A percentile compares a stretch with the other conserved stretches of the same genome.
These are phyloP conservation scores for Nicotiana tabacum DNA, from an alignment of 257 asterid species.

Conservation along the genomic window DNA sequence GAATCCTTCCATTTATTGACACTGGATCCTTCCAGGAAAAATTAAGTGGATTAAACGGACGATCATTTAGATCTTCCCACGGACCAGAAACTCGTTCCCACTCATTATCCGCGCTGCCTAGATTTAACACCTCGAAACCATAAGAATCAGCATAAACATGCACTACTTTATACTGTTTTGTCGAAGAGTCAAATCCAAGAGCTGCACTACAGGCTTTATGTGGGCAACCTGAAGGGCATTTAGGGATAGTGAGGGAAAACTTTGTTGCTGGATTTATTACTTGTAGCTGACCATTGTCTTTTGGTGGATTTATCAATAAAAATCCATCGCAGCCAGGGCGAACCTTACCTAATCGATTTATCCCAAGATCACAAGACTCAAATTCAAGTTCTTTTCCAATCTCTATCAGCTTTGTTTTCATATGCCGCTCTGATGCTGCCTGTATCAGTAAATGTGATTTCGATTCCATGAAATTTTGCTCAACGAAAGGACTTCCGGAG, in stretches of 20 bases:
- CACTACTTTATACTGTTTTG: conserved; percentile 14
- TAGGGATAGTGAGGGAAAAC: conserved; percentile 1
- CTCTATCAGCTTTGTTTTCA: not conserved
- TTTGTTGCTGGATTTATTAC: conserved; percentile 9
- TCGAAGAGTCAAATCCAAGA: conserved; percentile 15
- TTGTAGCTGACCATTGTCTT: not conserved
- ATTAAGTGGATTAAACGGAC: not conserved
- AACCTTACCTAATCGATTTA: not conserved
- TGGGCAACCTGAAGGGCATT: not conserved
- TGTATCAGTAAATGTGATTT: conserved; percentile 3
- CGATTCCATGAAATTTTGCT: conserved; percentile 5
- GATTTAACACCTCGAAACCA: conserved; percentile 16
- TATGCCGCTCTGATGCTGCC: not conserved
- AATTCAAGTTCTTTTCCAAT: not conserved
- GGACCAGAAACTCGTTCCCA: conserved; percentile 19
- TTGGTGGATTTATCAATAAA: conserved; percentile 10
- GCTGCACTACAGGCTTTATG: conserved; percentile 14
- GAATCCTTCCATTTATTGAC: not conserved
- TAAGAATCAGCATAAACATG: conserved; percentile 11
- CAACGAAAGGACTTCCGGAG: not conserved
- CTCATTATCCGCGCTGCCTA: not conserved
- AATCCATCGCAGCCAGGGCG: conserved; percentile 21
- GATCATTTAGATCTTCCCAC: not conserved
- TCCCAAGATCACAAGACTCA: not conserved
- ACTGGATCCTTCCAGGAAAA: not conserved